These are phyloP conservation scores for Royoungia palumana DNA, from an alignment of 768 basidiomycete genomes.

Conservation along the genomic window DNA sequence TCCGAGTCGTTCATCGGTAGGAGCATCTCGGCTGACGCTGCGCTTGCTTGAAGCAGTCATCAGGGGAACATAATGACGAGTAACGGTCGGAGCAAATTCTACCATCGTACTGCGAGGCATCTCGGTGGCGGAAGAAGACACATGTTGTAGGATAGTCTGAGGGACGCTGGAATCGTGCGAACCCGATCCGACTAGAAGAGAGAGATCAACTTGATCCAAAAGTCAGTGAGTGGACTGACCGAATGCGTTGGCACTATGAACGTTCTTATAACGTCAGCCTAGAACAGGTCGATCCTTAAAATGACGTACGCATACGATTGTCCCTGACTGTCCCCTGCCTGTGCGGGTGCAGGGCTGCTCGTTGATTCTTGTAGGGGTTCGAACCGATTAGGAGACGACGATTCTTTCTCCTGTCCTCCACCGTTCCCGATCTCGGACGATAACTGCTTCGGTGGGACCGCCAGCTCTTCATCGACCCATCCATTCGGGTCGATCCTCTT, in stretches of 20 bases:
- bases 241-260: slow-evolving; percentile 35
- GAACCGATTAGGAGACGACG: slow-evolving; percentile 1
- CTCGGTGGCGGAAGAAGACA: slow-evolving; percentile 7
- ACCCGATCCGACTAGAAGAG: slow-evolving; percentile 9
- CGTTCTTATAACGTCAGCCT: slow-evolving; percentile 5
- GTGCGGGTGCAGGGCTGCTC: neutral
- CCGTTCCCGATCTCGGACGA: slow-evolving; percentile 4
- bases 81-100: slow-evolving; percentile 47
- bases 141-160: slow-evolving; percentile 4
- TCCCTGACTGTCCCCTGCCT: neutral
- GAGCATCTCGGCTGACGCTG: slow-evolving; percentile 7
- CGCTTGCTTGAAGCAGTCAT: slow-evolving; percentile 27
- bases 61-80: slow-evolving; percentile 24
- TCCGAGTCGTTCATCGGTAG: slow-evolving; percentile 6
- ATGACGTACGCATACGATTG: slow-evolving; percentile 10
- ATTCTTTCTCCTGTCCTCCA: slow-evolving; percentile 3
- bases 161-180: neutral
- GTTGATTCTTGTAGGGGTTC: neutral
- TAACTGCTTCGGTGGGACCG: slow-evolving; percentile 23
- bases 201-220: slow-evolving; percentile 1
- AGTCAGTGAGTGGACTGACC: slow-evolving; percentile 8
- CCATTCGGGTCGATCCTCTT: slow-evolving; percentile 74
- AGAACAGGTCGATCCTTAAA: neutral
- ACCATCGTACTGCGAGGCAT: slow-evolving; percentile 45
- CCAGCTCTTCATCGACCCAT: slow-evolving; percentile 51